Evolutionary conservation across 2,329 filamentous ascomycete genomes (phyloP).

Genomic region (Fusarium verticillioides): DNA sequence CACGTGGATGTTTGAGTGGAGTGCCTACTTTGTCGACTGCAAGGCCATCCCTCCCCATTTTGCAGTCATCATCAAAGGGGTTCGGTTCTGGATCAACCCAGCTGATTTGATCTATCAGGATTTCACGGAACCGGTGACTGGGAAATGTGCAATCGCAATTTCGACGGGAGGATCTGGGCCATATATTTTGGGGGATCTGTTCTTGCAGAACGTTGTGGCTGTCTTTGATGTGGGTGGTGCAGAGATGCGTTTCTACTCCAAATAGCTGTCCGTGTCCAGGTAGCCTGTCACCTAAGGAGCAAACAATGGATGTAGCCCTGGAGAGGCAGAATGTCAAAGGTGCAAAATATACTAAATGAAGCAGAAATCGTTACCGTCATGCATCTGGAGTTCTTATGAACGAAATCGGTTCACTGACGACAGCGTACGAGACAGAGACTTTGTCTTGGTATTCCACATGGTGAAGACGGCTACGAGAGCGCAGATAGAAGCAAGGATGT

Average conservation of each 20-base stretch:
- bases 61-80: conserved; percentile 57
- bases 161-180: conserved; percentile 57
- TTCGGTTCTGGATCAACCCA: conserved; percentile 60
- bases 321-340: not conserved
- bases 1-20: conserved; percentile 59
- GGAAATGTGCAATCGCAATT: conserved; percentile 61
- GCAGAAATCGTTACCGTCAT: not conserved
- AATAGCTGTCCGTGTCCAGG: conserved; percentile 6
- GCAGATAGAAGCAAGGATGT: not conserved
- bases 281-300: not conserved
- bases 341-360: not conserved
- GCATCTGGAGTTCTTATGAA: not conserved
- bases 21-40: conserved; percentile 61
- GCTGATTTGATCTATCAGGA: conserved; percentile 59
- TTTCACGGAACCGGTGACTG: conserved; percentile 56
- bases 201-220: conserved; percentile 62
- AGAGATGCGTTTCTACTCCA: conserved; percentile 58
- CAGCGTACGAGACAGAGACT: not conserved
- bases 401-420: not conserved
- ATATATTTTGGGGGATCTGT: conserved; percentile 62
- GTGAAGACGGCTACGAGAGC: not conserved
- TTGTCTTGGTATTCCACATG: not conserved
- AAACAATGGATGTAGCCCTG: not conserved
- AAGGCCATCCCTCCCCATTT: conserved; percentile 59
- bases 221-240: conserved; percentile 60